These are phyloP conservation scores for Silene conica DNA, from an alignment of 148 eudicot species.

Conservation along the genomic window DNA sequence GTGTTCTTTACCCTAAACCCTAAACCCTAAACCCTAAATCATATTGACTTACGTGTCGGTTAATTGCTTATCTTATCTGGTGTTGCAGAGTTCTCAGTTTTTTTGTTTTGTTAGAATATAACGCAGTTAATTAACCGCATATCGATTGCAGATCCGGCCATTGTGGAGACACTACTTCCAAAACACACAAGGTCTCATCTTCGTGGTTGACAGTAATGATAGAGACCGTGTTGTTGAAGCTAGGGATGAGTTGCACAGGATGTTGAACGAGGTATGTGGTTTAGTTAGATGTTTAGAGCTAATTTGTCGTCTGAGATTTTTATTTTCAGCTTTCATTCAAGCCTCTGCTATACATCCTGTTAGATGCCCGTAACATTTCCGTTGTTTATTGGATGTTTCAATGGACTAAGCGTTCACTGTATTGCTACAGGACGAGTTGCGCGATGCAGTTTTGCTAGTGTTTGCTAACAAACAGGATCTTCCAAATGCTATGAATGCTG, in stretches of 20 bases:
- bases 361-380: not conserved
- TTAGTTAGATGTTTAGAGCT: not conserved
- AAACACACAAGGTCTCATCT: constrained; percentile 74
- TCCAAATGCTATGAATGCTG: constrained; percentile 77
- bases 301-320: not conserved
- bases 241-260: constrained; percentile 77
- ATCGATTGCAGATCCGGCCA: constrained; percentile 63
- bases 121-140: constrained; percentile 2
- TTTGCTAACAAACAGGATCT: constrained; percentile 81
- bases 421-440: constrained; percentile 50
- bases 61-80: too few relatives aligned
- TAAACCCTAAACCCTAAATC: too few relatives aligned
- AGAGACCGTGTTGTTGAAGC: constrained; percentile 82
- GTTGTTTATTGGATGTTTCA: not conserved
- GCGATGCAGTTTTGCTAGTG: constrained; percentile 70
- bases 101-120: not conserved
- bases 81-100: not conserved
- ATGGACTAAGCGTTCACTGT: constrained; percentile 6
- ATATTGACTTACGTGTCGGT: too few relatives aligned
- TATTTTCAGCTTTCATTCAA: not conserved
- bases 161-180: constrained; percentile 89
- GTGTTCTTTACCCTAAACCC: too few relatives aligned
- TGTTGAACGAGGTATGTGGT: constrained; percentile 65
- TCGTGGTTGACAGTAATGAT: constrained; percentile 85
- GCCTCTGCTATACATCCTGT: not conserved